Conservation (phyloP, 768 basidiomycete species). For the Xerocomus brunneocitrinus region DNA sequence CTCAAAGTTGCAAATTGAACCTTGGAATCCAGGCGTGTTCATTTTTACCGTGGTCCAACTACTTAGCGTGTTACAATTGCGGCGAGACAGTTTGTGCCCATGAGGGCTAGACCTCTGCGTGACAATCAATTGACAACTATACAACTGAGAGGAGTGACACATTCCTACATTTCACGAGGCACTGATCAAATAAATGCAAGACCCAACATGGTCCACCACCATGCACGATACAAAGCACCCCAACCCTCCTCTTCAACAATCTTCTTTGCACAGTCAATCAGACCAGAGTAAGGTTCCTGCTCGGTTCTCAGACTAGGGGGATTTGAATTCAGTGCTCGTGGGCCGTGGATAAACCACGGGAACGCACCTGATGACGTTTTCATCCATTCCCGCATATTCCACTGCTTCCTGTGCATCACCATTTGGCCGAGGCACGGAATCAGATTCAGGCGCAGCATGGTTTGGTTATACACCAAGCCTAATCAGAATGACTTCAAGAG, state of each 20-base stretch:
- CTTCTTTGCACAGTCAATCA: conserved; percentile 65
- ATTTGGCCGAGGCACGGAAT: background rate
- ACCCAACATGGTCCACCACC: conserved; percentile 47
- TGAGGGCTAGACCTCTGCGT: no score
- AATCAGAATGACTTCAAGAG: conserved; percentile 69
- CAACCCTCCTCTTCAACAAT: conserved; percentile 73
- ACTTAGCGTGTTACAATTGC: no score
- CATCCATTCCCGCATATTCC: conserved; percentile 60
- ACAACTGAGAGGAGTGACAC: no score
- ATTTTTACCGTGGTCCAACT: no score
- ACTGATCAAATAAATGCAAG: background rate
- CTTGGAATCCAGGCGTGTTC: no score
- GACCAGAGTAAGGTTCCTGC: conserved; percentile 66
- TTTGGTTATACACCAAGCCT: conserved; percentile 79
- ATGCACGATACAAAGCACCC: conserved; percentile 65
- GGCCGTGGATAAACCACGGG: background rate
- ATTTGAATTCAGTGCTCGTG: background rate
- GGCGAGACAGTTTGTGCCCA: no score
- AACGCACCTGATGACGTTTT: conserved; percentile 75
- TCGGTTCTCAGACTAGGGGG: conserved; percentile 52
- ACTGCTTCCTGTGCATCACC: conserved; percentile 51
- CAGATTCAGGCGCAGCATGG: conserved; percentile 29
- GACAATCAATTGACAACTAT: no score
- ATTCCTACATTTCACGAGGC: no score
- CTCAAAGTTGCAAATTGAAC: no score